A percentile compares a stretch with the other conserved stretches of the same genome.
phyloP scores from a whole-genome alignment of 768 basidiomycete genomes.

The Boletus pseudopeckii region DNA sequence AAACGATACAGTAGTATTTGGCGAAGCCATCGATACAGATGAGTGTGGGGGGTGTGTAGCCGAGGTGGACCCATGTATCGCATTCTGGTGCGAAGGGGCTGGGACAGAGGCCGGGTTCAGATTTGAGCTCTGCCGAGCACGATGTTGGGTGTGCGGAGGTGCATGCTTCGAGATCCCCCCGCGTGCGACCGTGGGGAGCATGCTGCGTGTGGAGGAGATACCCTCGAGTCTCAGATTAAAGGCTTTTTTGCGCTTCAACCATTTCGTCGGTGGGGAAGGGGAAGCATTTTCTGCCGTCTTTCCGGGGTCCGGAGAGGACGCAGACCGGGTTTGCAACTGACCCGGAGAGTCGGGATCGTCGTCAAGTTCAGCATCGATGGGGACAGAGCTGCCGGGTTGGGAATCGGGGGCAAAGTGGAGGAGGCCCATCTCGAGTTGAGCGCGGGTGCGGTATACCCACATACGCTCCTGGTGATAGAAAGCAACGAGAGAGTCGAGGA shows the following conservation, averaged over 20 bases:
- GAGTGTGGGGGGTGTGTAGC: constrained; percentile 17
- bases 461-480: constrained; percentile 70
- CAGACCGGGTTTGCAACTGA: constrained; percentile 12
- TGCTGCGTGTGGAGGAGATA: constrained; percentile 30
- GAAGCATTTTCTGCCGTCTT: constrained; percentile 33
- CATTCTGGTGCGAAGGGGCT: constrained; percentile 19
- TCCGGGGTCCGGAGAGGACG: constrained; percentile 19
- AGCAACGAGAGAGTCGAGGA: constrained; percentile 60
- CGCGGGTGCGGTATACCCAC: constrained; percentile 68
- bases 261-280: constrained; percentile 33
- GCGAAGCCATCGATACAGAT: constrained; percentile 11
- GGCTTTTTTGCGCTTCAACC: constrained; percentile 58
- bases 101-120: constrained; percentile 29
- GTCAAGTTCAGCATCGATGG: constrained; percentile 11
- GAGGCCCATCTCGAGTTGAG: constrained; percentile 51
- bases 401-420: constrained; percentile 16
- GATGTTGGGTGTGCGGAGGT: constrained; percentile 26
- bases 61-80: constrained; percentile 8
- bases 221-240: constrained; percentile 52
- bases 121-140: constrained; percentile 30
- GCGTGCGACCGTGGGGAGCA: constrained; percentile 16
- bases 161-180: constrained; percentile 27
- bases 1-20: constrained; percentile 22
- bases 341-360: constrained; percentile 22
- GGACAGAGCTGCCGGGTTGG: constrained; percentile 1